Evolutionary conservation across 768 basidiomycete genomes (phyloP).

Genomic region (Leccinellum luteum): DNA sequence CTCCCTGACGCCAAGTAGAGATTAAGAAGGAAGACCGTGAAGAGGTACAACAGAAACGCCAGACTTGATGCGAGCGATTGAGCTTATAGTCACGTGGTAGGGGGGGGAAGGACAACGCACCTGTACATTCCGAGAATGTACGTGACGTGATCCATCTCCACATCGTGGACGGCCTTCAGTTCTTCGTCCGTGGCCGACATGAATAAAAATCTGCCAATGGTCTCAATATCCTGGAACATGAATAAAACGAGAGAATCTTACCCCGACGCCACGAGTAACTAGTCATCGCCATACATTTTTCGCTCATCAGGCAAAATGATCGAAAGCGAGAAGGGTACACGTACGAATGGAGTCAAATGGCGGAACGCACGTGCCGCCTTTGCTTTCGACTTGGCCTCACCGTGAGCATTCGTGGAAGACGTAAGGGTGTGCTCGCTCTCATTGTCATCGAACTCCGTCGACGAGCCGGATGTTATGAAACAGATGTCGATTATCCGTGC

Average conservation of each 20-base stretch:
- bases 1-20: constrained; percentile 63
- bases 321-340: constrained; percentile 29
- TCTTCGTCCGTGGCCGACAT: constrained; percentile 96
- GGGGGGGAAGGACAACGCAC: constrained; percentile 35
- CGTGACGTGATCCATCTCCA: constrained; percentile 88
- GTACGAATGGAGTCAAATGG: constrained; percentile 85
- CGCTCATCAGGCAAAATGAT: constrained; percentile 4
- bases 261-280: constrained; percentile 77
- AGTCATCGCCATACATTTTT: not conserved
- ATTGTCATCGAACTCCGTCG: constrained; percentile 42
- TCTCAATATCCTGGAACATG: not conserved
- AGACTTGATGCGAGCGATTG: constrained; percentile 25
- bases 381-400: constrained; percentile 24
- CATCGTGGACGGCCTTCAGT: constrained; percentile 61
- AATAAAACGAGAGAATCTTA: constrained; percentile 29
- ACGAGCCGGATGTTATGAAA: constrained; percentile 53
- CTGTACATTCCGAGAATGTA: constrained; percentile 84
- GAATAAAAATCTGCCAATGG: constrained; percentile 63
- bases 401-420: constrained; percentile 26
- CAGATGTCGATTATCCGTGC: constrained; percentile 82
- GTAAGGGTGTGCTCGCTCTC: constrained; percentile 68
- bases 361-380: constrained; percentile 64
- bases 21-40: constrained; percentile 67
- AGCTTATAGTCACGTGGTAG: not conserved
- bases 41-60: constrained; percentile 75